phyloP scores from a whole-genome alignment of 495 filamentous ascomycete genomes.

The Aspergillus homomorphus region DNA sequence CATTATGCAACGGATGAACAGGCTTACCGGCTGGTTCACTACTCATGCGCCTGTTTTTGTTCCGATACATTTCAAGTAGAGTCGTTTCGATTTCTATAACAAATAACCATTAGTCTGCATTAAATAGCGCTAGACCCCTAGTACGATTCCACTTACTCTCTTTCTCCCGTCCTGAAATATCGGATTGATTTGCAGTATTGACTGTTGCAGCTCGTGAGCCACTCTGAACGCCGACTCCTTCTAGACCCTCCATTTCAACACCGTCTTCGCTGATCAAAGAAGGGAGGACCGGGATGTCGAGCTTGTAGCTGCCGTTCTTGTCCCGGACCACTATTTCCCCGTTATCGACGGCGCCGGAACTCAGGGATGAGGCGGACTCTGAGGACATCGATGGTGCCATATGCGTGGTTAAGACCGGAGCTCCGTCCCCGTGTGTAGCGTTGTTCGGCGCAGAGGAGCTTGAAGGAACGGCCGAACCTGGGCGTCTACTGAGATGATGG shows the following conservation, averaged over 20 bases:
- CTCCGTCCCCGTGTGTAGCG: constrained; percentile 16
- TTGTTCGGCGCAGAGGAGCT: constrained; percentile 17
- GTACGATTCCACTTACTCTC: constrained; percentile 36
- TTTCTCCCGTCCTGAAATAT: constrained; percentile 41
- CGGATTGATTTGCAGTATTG: constrained; percentile 23
- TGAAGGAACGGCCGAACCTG: constrained; percentile 45
- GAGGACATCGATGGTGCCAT: constrained; percentile 37
- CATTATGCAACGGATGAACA: not conserved
- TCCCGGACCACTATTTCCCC: constrained; percentile 75
- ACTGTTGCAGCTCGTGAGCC: constrained; percentile 20
- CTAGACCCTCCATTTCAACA: constrained; percentile 47
- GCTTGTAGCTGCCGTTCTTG: constrained; percentile 68
- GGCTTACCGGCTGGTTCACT: constrained; percentile 65
- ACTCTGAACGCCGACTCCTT: constrained; percentile 23
- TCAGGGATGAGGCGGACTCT: constrained; percentile 33
- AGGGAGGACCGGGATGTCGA: constrained; percentile 63
- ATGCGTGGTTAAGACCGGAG: constrained; percentile 31
- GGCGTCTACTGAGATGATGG: constrained; percentile 64
- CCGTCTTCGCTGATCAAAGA: constrained; percentile 50
- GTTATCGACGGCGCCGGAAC: constrained; percentile 41
- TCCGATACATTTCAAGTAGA: constrained; percentile 53
- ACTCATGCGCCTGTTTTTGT: constrained; percentile 57
- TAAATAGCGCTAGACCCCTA: not conserved
- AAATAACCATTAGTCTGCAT: constrained; percentile 1
- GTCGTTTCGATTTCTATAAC: constrained; percentile 45